phyloP scores from a whole-genome alignment of 164 flowering plant species.

The Chimonanthus praecox region DNA sequence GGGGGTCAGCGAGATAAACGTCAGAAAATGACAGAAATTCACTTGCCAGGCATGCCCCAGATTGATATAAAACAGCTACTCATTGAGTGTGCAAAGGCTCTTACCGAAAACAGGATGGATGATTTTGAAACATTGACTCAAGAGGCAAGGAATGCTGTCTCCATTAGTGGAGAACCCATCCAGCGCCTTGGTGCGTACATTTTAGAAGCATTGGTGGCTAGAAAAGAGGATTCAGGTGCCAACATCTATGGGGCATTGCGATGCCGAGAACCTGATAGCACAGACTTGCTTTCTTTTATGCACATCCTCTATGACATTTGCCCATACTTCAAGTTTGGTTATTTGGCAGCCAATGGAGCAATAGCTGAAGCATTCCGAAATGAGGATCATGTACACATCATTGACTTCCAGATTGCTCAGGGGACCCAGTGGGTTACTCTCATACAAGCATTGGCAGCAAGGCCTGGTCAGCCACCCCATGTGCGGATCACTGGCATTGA shows the following conservation, averaged over 20 bases:
- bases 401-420: constrained; percentile 71
- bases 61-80: constrained; percentile 21
- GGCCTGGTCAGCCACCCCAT: constrained; percentile 64
- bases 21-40: constrained; percentile 26
- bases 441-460: constrained; percentile 66
- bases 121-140: constrained; percentile 9
- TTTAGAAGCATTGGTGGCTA: constrained; percentile 35
- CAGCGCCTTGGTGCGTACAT: constrained; percentile 40
- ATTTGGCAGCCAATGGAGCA: constrained; percentile 86
- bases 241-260: constrained; percentile 26
- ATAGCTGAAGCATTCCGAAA: constrained; percentile 68
- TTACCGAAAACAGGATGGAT: constrained; percentile 13
- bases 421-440: constrained; percentile 78
- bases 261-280: constrained; percentile 54
- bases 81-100: constrained; percentile 22
- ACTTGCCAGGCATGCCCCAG: not conserved
- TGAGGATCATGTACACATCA: constrained; percentile 59
- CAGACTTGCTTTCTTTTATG: constrained; percentile 74
- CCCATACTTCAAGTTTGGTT: constrained; percentile 77
- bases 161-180: constrained; percentile 30
- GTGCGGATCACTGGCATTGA: constrained; percentile 76
- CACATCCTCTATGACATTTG: constrained; percentile 65
- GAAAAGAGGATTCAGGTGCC: constrained; percentile 28
- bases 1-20: constrained; percentile 34
- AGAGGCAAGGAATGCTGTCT: constrained; percentile 12